These are phyloP conservation scores for Neurospora sp. DNA, from an alignment of 495 filamentous ascomycete genomes.

Conservation along the genomic window DNA sequence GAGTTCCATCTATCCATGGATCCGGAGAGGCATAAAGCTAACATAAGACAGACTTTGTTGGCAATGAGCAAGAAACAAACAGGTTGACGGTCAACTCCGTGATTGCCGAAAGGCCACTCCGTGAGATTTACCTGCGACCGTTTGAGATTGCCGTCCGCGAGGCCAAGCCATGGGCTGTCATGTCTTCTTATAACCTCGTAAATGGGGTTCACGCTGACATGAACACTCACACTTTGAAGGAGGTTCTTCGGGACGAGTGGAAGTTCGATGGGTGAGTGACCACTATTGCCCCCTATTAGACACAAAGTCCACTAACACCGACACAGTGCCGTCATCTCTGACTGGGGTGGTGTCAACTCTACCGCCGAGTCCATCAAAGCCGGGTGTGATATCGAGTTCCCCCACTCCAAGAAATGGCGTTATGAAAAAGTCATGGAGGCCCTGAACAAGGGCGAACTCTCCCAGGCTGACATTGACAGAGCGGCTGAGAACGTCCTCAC, in stretches of 20 bases:
- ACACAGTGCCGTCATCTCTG: constrained; percentile 56
- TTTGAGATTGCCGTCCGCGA: constrained; percentile 79
- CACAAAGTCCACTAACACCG: constrained; percentile 7
- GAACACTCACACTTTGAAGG: constrained; percentile 56
- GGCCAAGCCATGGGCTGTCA: constrained; percentile 65
- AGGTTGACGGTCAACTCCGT: constrained; percentile 62
- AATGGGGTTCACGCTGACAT: constrained; percentile 72
- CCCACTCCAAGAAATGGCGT: constrained; percentile 60
- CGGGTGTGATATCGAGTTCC: constrained; percentile 73
- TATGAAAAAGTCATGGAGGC: constrained; percentile 55
- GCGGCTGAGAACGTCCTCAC: constrained; percentile 57
- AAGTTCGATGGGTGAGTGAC: constrained; percentile 52
- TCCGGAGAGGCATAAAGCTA: constrained; percentile 5
- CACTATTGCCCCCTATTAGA: not conserved
- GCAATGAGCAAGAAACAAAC: constrained; percentile 78
- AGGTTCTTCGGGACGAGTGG: constrained; percentile 71
- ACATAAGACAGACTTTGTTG: constrained; percentile 53
- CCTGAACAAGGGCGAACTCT: constrained; percentile 50
- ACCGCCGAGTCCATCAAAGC: constrained; percentile 60
- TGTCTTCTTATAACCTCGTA: constrained; percentile 79
- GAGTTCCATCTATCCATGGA: constrained; percentile 2
- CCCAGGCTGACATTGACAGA: constrained; percentile 33
- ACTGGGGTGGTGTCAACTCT: constrained; percentile 65
- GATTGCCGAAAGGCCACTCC: constrained; percentile 59
- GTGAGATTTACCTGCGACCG: constrained; percentile 74